Conservation (phyloP, 306 rosid genomes). For the Psophocarpus tetragonolobus region DNA sequence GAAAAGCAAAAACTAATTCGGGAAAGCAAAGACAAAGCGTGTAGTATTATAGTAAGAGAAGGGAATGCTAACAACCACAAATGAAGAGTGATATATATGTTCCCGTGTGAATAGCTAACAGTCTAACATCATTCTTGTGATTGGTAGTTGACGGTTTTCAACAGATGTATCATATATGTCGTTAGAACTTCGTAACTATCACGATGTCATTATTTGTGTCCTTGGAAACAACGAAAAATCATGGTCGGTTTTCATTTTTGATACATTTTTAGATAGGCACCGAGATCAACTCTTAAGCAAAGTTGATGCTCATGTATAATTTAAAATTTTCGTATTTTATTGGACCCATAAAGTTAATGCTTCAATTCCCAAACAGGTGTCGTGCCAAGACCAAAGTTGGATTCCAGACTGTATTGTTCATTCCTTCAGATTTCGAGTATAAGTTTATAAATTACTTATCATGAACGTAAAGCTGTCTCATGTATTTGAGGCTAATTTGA, state of each 20-base stretch:
- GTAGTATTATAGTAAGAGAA: neutral
- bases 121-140: neutral
- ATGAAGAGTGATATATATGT: neutral
- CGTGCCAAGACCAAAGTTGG: neutral
- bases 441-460: neutral
- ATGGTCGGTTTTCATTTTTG: neutral
- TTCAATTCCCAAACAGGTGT: neutral
- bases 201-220: neutral
- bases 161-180: neutral
- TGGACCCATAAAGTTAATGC: neutral
- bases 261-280: neutral
- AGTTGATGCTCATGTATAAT: neutral
- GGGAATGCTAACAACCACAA: constrained; percentile 14
- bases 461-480: neutral
- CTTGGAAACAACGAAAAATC: neutral
- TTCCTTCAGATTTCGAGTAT: neutral
- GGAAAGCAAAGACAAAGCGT: constrained; percentile 1
- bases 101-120: constrained; percentile 29
- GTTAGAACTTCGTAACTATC: neutral
- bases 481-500: no score
- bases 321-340: neutral
- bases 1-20: constrained; percentile 4
- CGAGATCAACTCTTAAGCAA: neutral
- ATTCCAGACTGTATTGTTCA: neutral
- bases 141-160: constrained; percentile 25